Evolutionary conservation across 148 eudicot genomes (phyloP).

Genomic region (Gaultheria prostrata): DNA sequence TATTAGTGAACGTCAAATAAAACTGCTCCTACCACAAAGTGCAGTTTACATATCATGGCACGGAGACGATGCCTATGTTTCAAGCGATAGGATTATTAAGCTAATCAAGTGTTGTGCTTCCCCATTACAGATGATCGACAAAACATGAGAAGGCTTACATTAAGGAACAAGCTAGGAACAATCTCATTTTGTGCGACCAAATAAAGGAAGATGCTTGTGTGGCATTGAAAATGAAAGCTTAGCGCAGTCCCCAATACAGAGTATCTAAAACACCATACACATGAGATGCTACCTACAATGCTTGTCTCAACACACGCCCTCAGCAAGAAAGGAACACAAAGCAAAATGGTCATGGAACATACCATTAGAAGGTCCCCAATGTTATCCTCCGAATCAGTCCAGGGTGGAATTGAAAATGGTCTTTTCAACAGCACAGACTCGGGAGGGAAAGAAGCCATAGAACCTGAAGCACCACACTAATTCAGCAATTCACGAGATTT

Average conservation of each 20-base stretch:
- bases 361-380: slow-evolving; percentile 59
- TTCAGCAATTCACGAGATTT: not conserved
- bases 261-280: not conserved
- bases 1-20: not conserved
- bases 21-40: not conserved
- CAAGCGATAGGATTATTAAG: not conserved
- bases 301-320: not conserved
- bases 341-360: slow-evolving; percentile 11
- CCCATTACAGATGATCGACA: not conserved
- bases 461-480: slow-evolving; percentile 29
- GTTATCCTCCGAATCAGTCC: slow-evolving; percentile 53
- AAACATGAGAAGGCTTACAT: not conserved
- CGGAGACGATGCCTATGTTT: not conserved
- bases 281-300: not conserved
- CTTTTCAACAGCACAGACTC: slow-evolving; percentile 45
- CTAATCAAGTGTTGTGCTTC: not conserved
- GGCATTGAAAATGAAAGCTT: not conserved
- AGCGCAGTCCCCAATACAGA: not conserved
- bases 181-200: not conserved
- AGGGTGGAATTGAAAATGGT: slow-evolving; percentile 51
- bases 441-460: slow-evolving; percentile 52
- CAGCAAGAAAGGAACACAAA: not conserved
- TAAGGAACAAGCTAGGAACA: not conserved
- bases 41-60: not conserved
- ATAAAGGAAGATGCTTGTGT: not conserved